phyloP scores from a whole-genome alignment of 2,329 filamentous ascomycete genomes.

The Neofusicoccum kwambonambiense region DNA sequence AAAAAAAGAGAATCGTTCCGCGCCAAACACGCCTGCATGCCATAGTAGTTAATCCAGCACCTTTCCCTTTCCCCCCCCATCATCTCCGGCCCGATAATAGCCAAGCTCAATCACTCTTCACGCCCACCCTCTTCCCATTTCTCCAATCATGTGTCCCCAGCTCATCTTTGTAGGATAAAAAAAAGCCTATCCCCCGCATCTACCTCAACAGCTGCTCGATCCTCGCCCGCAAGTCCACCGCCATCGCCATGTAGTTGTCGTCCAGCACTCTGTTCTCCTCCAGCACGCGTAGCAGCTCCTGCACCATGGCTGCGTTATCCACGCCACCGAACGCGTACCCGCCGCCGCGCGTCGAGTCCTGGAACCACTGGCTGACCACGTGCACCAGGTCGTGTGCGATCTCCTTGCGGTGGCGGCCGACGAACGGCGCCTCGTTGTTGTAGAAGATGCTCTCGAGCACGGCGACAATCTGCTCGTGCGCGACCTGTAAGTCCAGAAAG shows the following conservation, averaged over 20 bases:
- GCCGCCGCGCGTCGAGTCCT: conserved; percentile 54
- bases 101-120: neutral
- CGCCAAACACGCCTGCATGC: conserved; percentile 12
- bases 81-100: too few relatives aligned
- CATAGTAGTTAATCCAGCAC: neutral
- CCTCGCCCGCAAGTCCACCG: conserved; percentile 16
- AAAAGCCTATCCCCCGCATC: neutral
- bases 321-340: conserved; percentile 60
- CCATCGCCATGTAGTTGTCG: conserved; percentile 34
- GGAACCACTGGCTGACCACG: conserved; percentile 60
- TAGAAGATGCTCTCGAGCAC: conserved; percentile 68
- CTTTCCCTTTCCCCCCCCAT: neutral
- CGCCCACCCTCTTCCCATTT: neutral
- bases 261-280: conserved; percentile 44
- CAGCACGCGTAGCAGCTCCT: conserved; percentile 40
- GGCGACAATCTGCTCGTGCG: conserved; percentile 60
- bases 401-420: conserved; percentile 54
- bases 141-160: neutral
- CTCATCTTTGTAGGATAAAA: too few relatives aligned
- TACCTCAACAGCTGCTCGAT: conserved; percentile 15
- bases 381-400: conserved; percentile 64
- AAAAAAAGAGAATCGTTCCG: neutral
- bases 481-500: conserved; percentile 62
- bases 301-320: conserved; percentile 50
- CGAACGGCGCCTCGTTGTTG: conserved; percentile 64